Percentiles rank a stretch among this genome's conserved stretches.
These are phyloP conservation scores for Phytophthora sojae DNA, from an alignment of 352 stramenopile species.

Conservation along the genomic window DNA sequence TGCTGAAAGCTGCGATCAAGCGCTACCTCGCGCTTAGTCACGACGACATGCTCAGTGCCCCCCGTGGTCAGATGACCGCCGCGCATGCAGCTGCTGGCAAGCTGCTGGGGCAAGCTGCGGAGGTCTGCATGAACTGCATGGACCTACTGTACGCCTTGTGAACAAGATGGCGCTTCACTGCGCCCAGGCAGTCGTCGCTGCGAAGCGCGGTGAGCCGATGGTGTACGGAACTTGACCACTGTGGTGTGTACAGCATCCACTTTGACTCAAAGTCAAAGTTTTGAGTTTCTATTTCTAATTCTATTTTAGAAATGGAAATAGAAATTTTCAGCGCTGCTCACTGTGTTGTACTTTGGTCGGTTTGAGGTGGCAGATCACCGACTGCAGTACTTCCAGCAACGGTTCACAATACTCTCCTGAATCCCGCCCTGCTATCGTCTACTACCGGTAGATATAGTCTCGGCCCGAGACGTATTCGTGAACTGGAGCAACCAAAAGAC, in stretches of 20 bases:
- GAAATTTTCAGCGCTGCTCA: not conserved
- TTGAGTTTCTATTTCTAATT: not conserved
- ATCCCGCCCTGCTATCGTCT: no score
- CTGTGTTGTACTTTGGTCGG: not conserved
- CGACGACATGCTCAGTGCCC: not conserved
- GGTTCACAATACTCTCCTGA: no score
- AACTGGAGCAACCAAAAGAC: no score
- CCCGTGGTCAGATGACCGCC: no score
- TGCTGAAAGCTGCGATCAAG: conserved; percentile 4
- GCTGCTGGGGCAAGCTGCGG: not conserved
- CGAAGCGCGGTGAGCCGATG: conserved; percentile 8
- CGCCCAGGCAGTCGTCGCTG: not conserved
- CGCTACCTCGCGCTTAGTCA: not conserved
- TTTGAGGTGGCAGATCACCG: not conserved
- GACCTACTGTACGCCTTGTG: not conserved
- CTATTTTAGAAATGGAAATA: not conserved
- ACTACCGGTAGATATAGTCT: no score
- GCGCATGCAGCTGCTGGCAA: conserved; percentile 5
- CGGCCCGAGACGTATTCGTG: no score
- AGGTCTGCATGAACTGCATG: not conserved
- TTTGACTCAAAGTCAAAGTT: not conserved
- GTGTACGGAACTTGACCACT: not conserved
- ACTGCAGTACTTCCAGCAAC: no score
- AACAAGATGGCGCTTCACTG: conserved; percentile 3
- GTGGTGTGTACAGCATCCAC: not conserved